Conservation (phyloP, 139 green algal genomes). For the Tetradesmus lagerheimii region DNA sequence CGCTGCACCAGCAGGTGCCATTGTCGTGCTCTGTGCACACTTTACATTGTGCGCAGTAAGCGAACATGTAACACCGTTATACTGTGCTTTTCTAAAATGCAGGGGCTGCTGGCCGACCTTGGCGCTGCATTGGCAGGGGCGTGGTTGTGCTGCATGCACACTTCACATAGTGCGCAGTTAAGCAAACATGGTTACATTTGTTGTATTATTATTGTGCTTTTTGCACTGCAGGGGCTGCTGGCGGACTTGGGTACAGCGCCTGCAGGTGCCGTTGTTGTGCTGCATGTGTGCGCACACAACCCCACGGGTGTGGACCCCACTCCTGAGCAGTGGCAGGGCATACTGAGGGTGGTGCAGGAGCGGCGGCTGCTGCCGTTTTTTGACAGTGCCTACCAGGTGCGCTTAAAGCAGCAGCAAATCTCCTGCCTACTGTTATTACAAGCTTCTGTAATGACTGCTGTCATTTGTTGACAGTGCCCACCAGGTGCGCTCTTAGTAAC, state of each 20-base stretch:
- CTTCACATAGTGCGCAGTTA: no score
- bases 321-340: slow-evolving; percentile 81
- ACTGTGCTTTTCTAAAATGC: no score
- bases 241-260: slow-evolving; percentile 64
- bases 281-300: slow-evolving; percentile 96
- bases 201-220: no score
- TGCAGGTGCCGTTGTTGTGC: slow-evolving; percentile 80
- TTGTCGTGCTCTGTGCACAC: slow-evolving; percentile 89
- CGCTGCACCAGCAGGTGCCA: slow-evolving; percentile 68
- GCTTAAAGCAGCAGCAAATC: slow-evolving; percentile 85
- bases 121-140: no score
- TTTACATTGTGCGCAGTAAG: no score
- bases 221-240: background rate
- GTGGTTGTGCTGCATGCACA: no score
- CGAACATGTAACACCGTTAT: no score
- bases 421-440: slow-evolving; percentile 71
- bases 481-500: slow-evolving; percentile 75
- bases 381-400: slow-evolving; percentile 92
- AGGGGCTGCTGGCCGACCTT: no score
- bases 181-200: no score
- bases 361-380: slow-evolving; percentile 90
- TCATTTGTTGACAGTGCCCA: slow-evolving; percentile 96
- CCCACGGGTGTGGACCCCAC: slow-evolving; percentile 95
- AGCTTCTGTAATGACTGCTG: slow-evolving; percentile 78
- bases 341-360: slow-evolving; percentile 75